These are phyloP conservation scores for Daldinia bambusicola DNA, from an alignment of 495 filamentous ascomycete species.

Conservation along the genomic window DNA sequence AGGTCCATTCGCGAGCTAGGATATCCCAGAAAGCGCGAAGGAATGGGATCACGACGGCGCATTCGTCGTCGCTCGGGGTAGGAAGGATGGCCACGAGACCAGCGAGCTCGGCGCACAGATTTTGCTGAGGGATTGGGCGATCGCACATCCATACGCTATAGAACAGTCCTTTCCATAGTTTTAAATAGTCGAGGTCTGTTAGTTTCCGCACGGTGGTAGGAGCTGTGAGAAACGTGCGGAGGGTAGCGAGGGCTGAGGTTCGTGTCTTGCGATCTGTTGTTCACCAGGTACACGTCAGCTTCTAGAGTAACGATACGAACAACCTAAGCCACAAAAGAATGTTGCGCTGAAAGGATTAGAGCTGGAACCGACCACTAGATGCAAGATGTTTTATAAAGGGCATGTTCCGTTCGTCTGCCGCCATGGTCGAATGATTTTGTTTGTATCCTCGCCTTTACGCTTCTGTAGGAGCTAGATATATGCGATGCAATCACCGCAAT, in stretches of 20 bases:
- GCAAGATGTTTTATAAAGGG: conserved; percentile 64
- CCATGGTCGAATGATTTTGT: conserved; percentile 45
- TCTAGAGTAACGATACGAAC: not conserved
- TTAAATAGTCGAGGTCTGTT: conserved; percentile 78
- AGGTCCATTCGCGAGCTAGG: conserved; percentile 80
- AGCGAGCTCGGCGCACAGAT: conserved; percentile 80
- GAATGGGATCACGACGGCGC: conserved; percentile 67
- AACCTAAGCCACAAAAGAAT: not conserved
- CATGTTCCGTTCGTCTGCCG: conserved; percentile 57
- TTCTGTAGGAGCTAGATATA: not conserved
- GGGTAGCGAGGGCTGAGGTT: conserved; percentile 80
- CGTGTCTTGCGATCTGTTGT: conserved; percentile 78
- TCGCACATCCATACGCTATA: conserved; percentile 98
- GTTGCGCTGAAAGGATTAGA: not conserved
- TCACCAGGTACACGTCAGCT: conserved; percentile 5
- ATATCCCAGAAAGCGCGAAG: conserved; percentile 88
- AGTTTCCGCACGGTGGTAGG: conserved; percentile 64
- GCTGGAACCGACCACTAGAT: conserved; percentile 57
- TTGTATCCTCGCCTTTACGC: not conserved
- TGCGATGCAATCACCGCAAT: not conserved
- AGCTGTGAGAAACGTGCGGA: conserved; percentile 80
- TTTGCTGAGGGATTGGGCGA: conserved; percentile 86
- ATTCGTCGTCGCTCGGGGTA: conserved; percentile 53
- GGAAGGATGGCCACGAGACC: conserved; percentile 73
- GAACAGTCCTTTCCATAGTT: conserved; percentile 97